Evolutionary conservation across 768 basidiomycete species (phyloP).

Genomic region (Clavulina sp.): DNA sequence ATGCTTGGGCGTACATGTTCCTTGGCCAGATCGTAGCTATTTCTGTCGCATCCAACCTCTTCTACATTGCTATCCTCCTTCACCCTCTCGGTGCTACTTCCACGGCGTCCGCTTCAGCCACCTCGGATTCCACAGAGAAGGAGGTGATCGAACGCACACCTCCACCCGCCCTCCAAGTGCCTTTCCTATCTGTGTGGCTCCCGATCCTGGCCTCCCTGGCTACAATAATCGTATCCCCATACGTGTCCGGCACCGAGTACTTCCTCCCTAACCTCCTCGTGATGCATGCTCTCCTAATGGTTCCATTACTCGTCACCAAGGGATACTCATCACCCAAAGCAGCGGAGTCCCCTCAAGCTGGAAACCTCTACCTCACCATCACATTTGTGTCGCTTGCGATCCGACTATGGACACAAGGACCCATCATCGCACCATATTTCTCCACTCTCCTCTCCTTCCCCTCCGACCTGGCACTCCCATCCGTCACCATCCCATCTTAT

Average conservation of each 20-base stretch:
- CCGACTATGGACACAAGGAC: too few relatives aligned
- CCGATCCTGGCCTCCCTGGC: slow-evolving; percentile 29
- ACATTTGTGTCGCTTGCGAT: too few relatives aligned
- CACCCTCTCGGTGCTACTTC: neutral
- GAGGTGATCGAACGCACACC: too few relatives aligned
- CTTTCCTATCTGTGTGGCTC: slow-evolving; percentile 21
- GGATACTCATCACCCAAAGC: neutral
- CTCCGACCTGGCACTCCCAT: slow-evolving; percentile 9
- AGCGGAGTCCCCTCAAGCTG: neutral
- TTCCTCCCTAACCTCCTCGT: slow-evolving; percentile 43
- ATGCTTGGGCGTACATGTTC: slow-evolving; percentile 51
- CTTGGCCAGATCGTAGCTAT: slow-evolving; percentile 58
- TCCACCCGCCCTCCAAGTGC: neutral
- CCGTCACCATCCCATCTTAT: slow-evolving; percentile 11
- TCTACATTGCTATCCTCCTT: slow-evolving; percentile 27
- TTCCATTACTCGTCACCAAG: slow-evolving; percentile 41
- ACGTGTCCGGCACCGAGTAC: slow-evolving; percentile 20
- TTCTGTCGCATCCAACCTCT: slow-evolving; percentile 45
- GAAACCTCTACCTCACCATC: too few relatives aligned
- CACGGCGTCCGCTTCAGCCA: neutral
- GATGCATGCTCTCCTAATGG: slow-evolving; percentile 39
- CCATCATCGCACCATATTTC: too few relatives aligned
- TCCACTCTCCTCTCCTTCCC: neutral
- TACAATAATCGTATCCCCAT: slow-evolving; percentile 29
- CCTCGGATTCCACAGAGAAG: too few relatives aligned